Conservation (phyloP, 2,329 filamentous ascomycete species). For the Colletotrichum filicis region DNA sequence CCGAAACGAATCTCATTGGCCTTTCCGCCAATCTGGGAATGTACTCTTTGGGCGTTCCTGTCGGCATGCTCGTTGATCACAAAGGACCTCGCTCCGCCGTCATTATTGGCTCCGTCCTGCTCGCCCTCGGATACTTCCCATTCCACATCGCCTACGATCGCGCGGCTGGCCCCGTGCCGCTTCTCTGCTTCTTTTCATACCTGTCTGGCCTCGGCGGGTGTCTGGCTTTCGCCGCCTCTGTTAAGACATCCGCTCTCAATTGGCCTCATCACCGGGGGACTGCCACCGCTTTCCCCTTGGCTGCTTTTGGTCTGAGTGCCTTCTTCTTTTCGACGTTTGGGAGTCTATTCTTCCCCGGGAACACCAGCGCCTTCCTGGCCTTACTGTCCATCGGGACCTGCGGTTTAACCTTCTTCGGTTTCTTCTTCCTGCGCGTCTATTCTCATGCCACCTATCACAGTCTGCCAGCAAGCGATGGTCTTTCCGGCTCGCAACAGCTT, state of each 20-base stretch:
- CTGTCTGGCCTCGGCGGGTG: constrained; percentile 90
- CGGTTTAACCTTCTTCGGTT: constrained; percentile 77
- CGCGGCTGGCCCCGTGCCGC: constrained; percentile 67
- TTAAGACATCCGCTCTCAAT: constrained; percentile 90
- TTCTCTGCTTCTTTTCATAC: constrained; percentile 85
- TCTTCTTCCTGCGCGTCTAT: constrained; percentile 86
- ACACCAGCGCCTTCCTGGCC: constrained; percentile 84
- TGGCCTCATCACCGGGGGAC: constrained; percentile 93
- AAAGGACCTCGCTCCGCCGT: constrained; percentile 84
- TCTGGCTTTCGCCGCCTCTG: constrained; percentile 86
- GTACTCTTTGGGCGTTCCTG: constrained; percentile 90
- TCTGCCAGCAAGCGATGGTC: constrained; percentile 53
- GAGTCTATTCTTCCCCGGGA: constrained; percentile 80
- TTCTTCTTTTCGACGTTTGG: constrained; percentile 94
- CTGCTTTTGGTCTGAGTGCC: constrained; percentile 93
- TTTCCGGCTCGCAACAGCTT: constrained; percentile 46
- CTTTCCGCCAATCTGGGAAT: constrained; percentile 90
- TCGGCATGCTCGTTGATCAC: constrained; percentile 87
- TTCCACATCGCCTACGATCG: constrained; percentile 82
- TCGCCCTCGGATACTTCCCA: constrained; percentile 87
- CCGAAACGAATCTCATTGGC: constrained; percentile 90
- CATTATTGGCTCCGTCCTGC: constrained; percentile 76
- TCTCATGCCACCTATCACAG: constrained; percentile 69
- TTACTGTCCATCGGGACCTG: constrained; percentile 85
- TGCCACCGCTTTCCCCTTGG: constrained; percentile 91